phyloP scores from a whole-genome alignment of 129 eudicot genomes.

The Erigeron canadensis region DNA sequence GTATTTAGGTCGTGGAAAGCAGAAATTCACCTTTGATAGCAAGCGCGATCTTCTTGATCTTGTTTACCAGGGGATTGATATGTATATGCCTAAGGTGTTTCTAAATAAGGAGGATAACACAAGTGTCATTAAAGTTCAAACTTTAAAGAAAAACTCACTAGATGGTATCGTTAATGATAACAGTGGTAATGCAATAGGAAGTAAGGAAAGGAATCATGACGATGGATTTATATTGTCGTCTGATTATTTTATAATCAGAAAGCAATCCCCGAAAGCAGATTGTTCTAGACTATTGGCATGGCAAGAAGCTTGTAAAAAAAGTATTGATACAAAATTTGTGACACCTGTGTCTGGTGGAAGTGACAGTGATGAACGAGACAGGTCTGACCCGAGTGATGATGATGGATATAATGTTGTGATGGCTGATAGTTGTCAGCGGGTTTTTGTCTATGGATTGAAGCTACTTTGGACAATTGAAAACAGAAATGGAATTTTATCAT shows the following conservation, averaged over 20 bases:
- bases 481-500: constrained; percentile 90
- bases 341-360: constrained; percentile 66
- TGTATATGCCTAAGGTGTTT: constrained; percentile 70
- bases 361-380: constrained; percentile 75
- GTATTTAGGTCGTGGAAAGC: constrained; percentile 72
- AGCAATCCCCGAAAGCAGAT: constrained; percentile 87
- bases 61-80: constrained; percentile 86
- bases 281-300: constrained; percentile 78
- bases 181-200: constrained; percentile 25
- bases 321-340: constrained; percentile 70
- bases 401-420: constrained; percentile 90
- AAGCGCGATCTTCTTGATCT: constrained; percentile 75
- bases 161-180: constrained; percentile 49
- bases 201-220: constrained; percentile 57
- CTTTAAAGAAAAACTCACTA: constrained; percentile 56
- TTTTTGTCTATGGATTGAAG: constrained; percentile 86
- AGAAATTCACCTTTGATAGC: constrained; percentile 77
- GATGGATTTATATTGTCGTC: constrained; percentile 88
- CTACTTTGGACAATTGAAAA: constrained; percentile 83
- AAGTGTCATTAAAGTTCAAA: constrained; percentile 59
- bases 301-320: constrained; percentile 94
- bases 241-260: constrained; percentile 89
- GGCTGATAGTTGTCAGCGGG: constrained; percentile 83
- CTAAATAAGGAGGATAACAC: constrained; percentile 59
- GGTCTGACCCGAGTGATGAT: constrained; percentile 89